Evolutionary conservation across 306 rosid species (phyloP), one percentile per base, ranked within the genome.

Genomic region (Cotoneaster glaucophyllus): DNA sequence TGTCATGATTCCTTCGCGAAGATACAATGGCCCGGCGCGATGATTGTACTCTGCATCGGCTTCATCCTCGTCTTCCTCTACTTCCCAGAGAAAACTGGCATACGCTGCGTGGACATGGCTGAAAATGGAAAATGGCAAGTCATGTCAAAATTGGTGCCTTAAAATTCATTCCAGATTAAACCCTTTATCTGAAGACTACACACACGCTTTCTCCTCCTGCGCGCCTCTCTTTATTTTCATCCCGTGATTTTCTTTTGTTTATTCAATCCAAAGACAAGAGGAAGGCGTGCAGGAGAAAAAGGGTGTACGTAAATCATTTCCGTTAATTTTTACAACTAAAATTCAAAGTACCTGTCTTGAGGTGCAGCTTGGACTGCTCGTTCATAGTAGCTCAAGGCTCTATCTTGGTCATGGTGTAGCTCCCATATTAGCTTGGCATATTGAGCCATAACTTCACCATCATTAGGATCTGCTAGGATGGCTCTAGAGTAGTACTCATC

Each of bases 61-160:
- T 75, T 45, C 71, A 21, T 66, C 82, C 25, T 85, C 86, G 1
- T 80, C 84, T 10, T 85, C 96, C 83, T 92, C 97, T 5, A 86
- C 73, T 68, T 90, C 88, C 99, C 97, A 95, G 32, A 95, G 96
- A 78, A 95, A 95, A 62, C 84, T 75, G 29, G 99, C 99, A 71
- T 95, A 89, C 31, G 96, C 91, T 0, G 97, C 99, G 5, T 92
- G 96, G 67, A 92, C 96, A 74, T 89, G 84, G 79, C 99, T 95
- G 97, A 58, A 69, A 87, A 71, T 52, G 61, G 61, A 64, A 68
- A 69, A 22, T 11, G 65, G 11, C 39, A 53, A 53, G 43, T 82
- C 43, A 72, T 57, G 57, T 80, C 58, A 81, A 14, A 32, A 11
- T 62, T 1, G 17, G 14, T 14, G 29, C 7, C 29, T 22, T 57